Evolutionary conservation across 1,139 yeast species (phyloP).

Genomic region (Suhomyces bolitotheri): DNA sequence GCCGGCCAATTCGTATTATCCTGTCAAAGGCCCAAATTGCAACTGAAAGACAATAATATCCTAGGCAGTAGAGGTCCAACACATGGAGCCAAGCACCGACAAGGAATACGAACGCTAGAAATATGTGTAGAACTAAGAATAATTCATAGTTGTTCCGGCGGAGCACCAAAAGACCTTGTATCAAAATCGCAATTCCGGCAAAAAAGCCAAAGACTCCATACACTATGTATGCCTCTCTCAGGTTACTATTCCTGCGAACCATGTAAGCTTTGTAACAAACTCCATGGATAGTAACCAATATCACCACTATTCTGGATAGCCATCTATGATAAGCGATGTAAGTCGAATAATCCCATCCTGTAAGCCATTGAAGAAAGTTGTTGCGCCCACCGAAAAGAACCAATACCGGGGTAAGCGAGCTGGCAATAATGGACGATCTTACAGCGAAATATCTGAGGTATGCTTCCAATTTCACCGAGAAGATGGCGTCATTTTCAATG

Average conservation of each 20-base stretch:
- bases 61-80: slow-evolving; percentile 36
- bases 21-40: slow-evolving; percentile 50
- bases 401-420: slow-evolving; percentile 53
- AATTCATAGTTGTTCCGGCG: slow-evolving; percentile 46
- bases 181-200: slow-evolving; percentile 34
- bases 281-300: slow-evolving; percentile 42
- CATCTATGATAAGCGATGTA: slow-evolving; percentile 61
- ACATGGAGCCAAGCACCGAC: slow-evolving; percentile 47
- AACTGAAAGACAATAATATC: slow-evolving; percentile 40
- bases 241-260: slow-evolving; percentile 4
- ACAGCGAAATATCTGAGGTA: slow-evolving; percentile 46
- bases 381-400: slow-evolving; percentile 63
- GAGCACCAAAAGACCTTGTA: slow-evolving; percentile 38
- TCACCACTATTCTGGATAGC: slow-evolving; percentile 51
- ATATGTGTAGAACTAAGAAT: slow-evolving; percentile 43
- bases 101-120: slow-evolving; percentile 42
- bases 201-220: slow-evolving; percentile 34
- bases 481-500: slow-evolving; percentile 32
- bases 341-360: slow-evolving; percentile 62
- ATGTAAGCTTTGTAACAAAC: slow-evolving; percentile 29
- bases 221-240: slow-evolving; percentile 23
- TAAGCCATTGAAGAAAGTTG: slow-evolving; percentile 54
- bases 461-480: slow-evolving; percentile 19
- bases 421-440: slow-evolving; percentile 58
- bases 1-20: slow-evolving; percentile 34